Percentiles rank a stretch among this genome's conserved stretches.
phyloP scores from a whole-genome alignment of 805 yeast species.

The Ogataea nitratoaversa region DNA sequence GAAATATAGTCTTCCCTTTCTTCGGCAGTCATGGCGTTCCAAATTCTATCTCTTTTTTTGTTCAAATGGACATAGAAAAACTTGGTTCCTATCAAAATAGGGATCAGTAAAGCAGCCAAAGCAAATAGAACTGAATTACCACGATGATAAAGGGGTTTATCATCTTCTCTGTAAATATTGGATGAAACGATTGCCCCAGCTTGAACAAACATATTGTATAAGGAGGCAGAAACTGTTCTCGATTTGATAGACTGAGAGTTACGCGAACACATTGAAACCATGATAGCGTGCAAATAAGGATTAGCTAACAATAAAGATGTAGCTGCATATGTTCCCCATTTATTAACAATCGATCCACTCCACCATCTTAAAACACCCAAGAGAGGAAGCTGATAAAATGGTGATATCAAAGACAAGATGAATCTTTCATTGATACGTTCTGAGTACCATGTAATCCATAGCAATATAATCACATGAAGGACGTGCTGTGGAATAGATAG shows the following conservation, averaged over 20 bases:
- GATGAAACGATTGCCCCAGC: conserved; percentile 50
- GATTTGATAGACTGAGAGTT: conserved; percentile 59
- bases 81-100: conserved; percentile 28
- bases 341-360: conserved; percentile 22
- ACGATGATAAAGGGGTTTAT: conserved; percentile 53
- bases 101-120: conserved; percentile 28
- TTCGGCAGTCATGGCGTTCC: conserved; percentile 48
- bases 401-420: conserved; percentile 18
- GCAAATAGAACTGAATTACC: conserved; percentile 48
- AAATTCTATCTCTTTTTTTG: conserved; percentile 38
- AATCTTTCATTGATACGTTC: conserved; percentile 31
- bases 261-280: conserved; percentile 57
- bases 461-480: conserved; percentile 33
- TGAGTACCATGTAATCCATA: conserved; percentile 34
- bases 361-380: conserved; percentile 28
- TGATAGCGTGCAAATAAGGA: conserved; percentile 49
- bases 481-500: conserved; percentile 48
- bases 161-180: conserved; percentile 53
- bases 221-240: conserved; percentile 60
- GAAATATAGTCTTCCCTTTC: conserved; percentile 45
- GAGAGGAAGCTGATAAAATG: conserved; percentile 24
- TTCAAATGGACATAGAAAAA: conserved; percentile 40
- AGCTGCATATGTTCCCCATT: conserved; percentile 26
- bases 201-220: conserved; percentile 64
- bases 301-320: conserved; percentile 33